Evolutionary conservation across 2,329 filamentous ascomycete species (phyloP).

Genomic region (Penicillium corylophilum): DNA sequence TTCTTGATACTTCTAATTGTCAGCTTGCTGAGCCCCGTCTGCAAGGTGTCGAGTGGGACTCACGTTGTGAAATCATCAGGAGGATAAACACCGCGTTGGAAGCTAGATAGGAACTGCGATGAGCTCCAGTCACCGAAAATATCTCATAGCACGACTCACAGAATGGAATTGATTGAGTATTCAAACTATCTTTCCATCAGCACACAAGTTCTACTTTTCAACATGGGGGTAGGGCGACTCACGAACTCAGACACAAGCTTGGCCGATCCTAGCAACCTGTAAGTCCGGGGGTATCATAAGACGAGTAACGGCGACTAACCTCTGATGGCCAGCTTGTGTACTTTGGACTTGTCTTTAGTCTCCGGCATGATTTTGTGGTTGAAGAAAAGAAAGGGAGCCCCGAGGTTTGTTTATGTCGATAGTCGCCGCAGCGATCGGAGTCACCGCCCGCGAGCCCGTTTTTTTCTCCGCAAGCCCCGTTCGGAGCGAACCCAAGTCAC

Average conservation of each 20-base stretch:
- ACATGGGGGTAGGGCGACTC: conserved; percentile 40
- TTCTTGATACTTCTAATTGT: conserved; percentile 71
- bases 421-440: conserved; percentile 36
- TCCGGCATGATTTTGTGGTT: conserved; percentile 40
- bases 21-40: background rate
- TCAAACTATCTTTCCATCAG: conserved; percentile 65
- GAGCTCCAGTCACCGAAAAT: background rate
- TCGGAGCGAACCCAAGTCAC: conserved; percentile 4
- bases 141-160: conserved; percentile 55
- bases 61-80: conserved; percentile 95
- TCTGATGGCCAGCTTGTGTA: conserved; percentile 79
- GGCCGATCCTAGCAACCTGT: conserved; percentile 58
- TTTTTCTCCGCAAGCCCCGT: conserved; percentile 35
- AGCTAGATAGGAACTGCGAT: conserved; percentile 53
- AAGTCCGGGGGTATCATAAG: conserved; percentile 20
- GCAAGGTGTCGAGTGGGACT: conserved; percentile 30
- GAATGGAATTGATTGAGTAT: conserved; percentile 95
- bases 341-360: conserved; percentile 72
- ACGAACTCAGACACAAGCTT: conserved; percentile 96
- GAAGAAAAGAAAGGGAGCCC: conserved; percentile 7
- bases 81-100: conserved; percentile 80
- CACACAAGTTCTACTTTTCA: background rate
- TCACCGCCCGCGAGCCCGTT: conserved; percentile 26
- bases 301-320: conserved; percentile 24
- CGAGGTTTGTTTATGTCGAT: conserved; percentile 38